Percentiles rank a stretch among this genome's conserved stretches.
Evolutionary conservation across 2,329 filamentous ascomycete species (phyloP).

Genomic region (Cercospora janseana): DNA sequence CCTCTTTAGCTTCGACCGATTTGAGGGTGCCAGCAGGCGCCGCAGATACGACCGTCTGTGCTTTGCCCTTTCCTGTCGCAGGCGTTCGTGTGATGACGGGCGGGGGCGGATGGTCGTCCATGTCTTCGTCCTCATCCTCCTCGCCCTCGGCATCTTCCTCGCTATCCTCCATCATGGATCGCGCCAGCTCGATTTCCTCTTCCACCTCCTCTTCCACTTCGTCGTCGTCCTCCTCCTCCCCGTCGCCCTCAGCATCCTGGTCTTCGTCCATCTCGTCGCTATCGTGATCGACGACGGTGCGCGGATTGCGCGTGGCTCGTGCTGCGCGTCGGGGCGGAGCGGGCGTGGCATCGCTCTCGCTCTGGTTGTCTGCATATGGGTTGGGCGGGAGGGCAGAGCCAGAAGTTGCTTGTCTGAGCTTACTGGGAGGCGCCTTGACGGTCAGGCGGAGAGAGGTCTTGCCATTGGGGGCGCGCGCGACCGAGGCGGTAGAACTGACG

Average conservation of each 20-base stretch:
- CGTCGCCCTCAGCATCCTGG: slow-evolving; percentile 30
- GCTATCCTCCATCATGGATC: slow-evolving; percentile 37
- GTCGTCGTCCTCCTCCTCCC: slow-evolving; percentile 35
- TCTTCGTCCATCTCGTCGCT: slow-evolving; percentile 25
- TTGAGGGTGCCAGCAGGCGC: slow-evolving; percentile 37
- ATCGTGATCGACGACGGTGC: slow-evolving; percentile 38
- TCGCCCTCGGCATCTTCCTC: slow-evolving; percentile 38
- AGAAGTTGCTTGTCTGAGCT: slow-evolving; percentile 49
- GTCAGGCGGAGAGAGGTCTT: slow-evolving; percentile 50
- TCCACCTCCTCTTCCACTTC: slow-evolving; percentile 30
- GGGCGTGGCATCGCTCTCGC: slow-evolving; percentile 38
- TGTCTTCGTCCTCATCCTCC: slow-evolving; percentile 39
- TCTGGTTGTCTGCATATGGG: slow-evolving; percentile 33
- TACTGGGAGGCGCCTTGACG: slow-evolving; percentile 51
- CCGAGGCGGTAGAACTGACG: slow-evolving; percentile 32
- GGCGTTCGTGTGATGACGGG: slow-evolving; percentile 35
- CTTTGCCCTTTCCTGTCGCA: slow-evolving; percentile 26
- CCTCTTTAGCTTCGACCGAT: slow-evolving; percentile 51
- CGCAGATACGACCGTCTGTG: slow-evolving; percentile 34
- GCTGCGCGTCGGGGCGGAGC: slow-evolving; percentile 32
- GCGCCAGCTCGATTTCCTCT: slow-evolving; percentile 33
- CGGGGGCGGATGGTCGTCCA: slow-evolving; percentile 36
- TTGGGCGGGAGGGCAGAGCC: slow-evolving; percentile 37
- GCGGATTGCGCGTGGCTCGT: slow-evolving; percentile 37
- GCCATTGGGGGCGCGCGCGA: slow-evolving; percentile 42